Base-by-base conservation (phyloP, 768 basidiomycete genomes). In the Pleurotus djamor region DNA sequence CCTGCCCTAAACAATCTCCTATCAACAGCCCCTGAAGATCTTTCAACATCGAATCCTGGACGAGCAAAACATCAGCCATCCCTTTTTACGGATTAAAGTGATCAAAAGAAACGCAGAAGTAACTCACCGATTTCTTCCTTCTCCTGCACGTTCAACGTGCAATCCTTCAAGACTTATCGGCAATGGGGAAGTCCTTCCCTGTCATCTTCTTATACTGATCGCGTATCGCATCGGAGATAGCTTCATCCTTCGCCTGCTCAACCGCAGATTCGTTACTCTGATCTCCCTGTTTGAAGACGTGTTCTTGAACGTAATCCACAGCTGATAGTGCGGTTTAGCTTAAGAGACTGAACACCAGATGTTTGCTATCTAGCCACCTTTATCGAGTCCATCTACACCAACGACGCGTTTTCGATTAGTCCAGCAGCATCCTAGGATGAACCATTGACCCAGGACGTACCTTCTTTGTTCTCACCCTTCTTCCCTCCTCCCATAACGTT, bases 251-350 rank as follows among this genome's bases (percentile, higher is more conserved):
- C 62, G 68, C 57, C 65, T 78, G 76, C 64, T 78, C 77, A 34
- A 73, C 21, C 4, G 71, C 73, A 16, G 69, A 66, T 63, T 79
- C 78, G 61, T 78, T 66, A 16, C 67, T 64, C 65, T 79, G 78
- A 43, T 66, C 61, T 10, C 76, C 76, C 55, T 71, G 58, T 36
- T 69, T 67, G 36, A 79, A 62, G 34, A 77, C 66, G 63, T 77
- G 75, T 63, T 79, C 74, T 61, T 79, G 77, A 14, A 78, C 70
- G 38, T 72, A 72, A 61, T 79, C 76, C 52, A 79, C 72, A 14
- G 71, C 76, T 76, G 10, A 48, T 13, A n/a, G 49, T 5, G 28
- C 33, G 21, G 5, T 9, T 41, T n/a, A 21, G 38, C 3, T 14
- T 14, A 14, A 38, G 14, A 34, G 12, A 34, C 28, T 51, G 62